Base-by-base conservation (phyloP, 2,329 filamentous ascomycete genomes). In the Botrytis medusae region DNA sequence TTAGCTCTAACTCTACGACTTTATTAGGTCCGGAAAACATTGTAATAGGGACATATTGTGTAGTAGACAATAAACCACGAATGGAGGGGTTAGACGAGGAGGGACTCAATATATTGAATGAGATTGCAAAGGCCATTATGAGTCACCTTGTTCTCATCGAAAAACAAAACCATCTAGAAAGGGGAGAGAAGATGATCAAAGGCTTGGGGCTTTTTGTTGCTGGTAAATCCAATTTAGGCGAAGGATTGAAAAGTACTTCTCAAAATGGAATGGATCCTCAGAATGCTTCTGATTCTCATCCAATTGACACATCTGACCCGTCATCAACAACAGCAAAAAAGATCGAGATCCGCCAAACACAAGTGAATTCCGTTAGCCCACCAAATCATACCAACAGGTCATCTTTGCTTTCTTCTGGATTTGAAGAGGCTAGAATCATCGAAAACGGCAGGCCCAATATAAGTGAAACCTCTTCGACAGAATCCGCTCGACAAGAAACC, bases 11-110 rank as follows among this genome's bases (percentile, higher is more conserved):
- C 25, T 20, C 37, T n/a, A 29, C 18, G 1, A 68, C 25, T 68
- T 18, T 29, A 22, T 29, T 40, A 72, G 71, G 71, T 65, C 71
- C 14, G n/a, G 69, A 73, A 9, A 77, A 78, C 9, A 68, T 75
- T 62, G 86, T 85, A 60, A 88, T 92, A 69, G 90, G 90, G 22
- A 86, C 86, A 20, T 88, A 88, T 72, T 87, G 87, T 72, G 85
- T 91, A 3, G 82, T 90, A 2, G 89, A 91, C 75, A 85, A 87
- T 46, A 83, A 83, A 25, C 85, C 87, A 0, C 86, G 88, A 29
- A 76, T 85, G 64, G 71, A 68, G 18, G 87, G 86, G 0, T 77
- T 92, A 12, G 82, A 83, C 16, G 74, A 81, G 0, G 83, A 84
- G 20, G 85, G 87, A 44, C 74, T 87, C 1, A 82, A 83, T 20